Conservation (phyloP, 2,329 filamentous ascomycete species). For the Trichoderma sp. region DNA sequence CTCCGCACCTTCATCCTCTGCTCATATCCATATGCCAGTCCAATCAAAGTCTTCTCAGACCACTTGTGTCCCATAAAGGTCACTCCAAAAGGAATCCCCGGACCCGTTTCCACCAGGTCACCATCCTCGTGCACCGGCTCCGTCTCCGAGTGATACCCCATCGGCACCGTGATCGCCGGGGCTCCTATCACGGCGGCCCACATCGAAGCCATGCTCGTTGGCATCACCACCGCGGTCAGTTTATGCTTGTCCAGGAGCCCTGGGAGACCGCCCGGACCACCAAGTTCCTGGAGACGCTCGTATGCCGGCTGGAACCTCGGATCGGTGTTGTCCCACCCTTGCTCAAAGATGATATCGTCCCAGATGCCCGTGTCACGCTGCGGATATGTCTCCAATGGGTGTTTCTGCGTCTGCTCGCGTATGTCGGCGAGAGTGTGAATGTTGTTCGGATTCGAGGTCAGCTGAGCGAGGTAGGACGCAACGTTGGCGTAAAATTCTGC, state of each 20-base stretch:
- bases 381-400: conserved; percentile 59
- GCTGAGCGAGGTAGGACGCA: conserved; percentile 54
- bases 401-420: conserved; percentile 55
- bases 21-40: conserved; percentile 67
- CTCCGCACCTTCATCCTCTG: conserved; percentile 45
- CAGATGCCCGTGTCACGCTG: conserved; percentile 59
- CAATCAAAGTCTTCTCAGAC: conserved; percentile 58
- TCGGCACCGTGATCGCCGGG: conserved; percentile 60
- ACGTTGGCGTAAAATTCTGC: conserved; percentile 63
- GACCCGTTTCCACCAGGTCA: conserved; percentile 21
- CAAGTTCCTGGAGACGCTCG: conserved; percentile 54
- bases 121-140: not conserved
- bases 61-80: conserved; percentile 60
- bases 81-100: conserved; percentile 50
- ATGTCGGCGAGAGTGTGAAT: conserved; percentile 54
- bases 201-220: conserved; percentile 41
- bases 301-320: conserved; percentile 52
- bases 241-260: conserved; percentile 57
- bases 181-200: conserved; percentile 29
- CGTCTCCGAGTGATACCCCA: conserved; percentile 34
- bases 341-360: conserved; percentile 49
- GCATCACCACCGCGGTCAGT: conserved; percentile 62
- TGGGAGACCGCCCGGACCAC: conserved; percentile 59
- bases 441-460: conserved; percentile 56
- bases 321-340: conserved; percentile 57